Evolutionary conservation across 495 filamentous ascomycete genomes (phyloP).

Genomic region (Saxophila tyrrhenica): DNA sequence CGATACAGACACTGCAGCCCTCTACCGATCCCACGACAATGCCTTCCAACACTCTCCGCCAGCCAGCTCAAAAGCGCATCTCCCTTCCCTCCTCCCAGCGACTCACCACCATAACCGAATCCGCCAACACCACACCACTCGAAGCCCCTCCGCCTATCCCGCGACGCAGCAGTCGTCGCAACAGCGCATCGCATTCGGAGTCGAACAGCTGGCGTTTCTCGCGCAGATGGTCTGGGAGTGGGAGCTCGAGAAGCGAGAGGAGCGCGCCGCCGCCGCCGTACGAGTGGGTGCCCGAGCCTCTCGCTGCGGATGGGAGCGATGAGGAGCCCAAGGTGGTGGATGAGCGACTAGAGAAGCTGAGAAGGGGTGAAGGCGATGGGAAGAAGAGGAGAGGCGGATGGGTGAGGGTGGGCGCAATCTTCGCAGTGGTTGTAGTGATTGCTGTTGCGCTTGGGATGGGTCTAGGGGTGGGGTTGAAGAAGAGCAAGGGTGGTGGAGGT

Average conservation of each 20-base stretch:
- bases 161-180: background rate
- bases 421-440: constrained; percentile 31
- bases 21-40: background rate
- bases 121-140: constrained; percentile 6
- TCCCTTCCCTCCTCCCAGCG: constrained; percentile 11
- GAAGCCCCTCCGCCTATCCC: background rate
- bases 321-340: constrained; percentile 4
- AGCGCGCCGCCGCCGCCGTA: constrained; percentile 5
- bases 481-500: background rate
- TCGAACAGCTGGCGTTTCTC: background rate
- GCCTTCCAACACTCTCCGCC: background rate
- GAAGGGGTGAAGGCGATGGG: constrained; percentile 1
- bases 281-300: constrained; percentile 9
- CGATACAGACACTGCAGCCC: no score
- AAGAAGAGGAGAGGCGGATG: constrained; percentile 22
- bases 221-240: background rate
- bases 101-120: constrained; percentile 28
- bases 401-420: constrained; percentile 19
- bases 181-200: background rate
- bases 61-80: constrained; percentile 4
- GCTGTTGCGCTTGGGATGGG: constrained; percentile 42
- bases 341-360: constrained; percentile 11
- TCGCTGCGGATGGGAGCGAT: background rate
- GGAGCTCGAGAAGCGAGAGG: background rate
- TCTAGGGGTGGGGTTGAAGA: constrained; percentile 39